phyloP scores from a whole-genome alignment of 305 asterid genomes.

The Fraxinus paxiana region DNA sequence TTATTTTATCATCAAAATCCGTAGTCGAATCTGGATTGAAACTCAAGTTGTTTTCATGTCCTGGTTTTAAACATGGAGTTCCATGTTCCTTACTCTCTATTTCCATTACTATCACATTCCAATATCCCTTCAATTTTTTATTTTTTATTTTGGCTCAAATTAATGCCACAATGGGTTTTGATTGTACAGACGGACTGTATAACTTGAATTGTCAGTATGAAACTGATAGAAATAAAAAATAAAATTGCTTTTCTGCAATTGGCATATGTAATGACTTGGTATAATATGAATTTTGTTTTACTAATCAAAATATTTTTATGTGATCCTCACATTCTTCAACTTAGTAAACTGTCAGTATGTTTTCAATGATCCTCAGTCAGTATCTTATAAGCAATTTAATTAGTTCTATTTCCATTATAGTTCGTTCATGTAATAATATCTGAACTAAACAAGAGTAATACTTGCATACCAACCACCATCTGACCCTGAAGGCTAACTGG shows the following conservation, averaged over 20 bases:
- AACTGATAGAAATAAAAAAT: background rate
- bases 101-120: background rate
- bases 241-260: background rate
- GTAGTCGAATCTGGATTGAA: background rate
- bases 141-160: background rate
- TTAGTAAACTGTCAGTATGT: background rate
- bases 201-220: background rate
- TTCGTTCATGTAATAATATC: background rate
- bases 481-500: background rate
- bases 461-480: background rate
- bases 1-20: background rate
- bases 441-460: background rate
- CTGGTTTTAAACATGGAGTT: slow-evolving; percentile 5
- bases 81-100: background rate
- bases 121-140: background rate
- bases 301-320: background rate
- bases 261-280: background rate
- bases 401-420: background rate
- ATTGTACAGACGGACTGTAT: background rate
- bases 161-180: background rate
- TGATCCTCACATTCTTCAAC: background rate
- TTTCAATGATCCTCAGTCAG: background rate
- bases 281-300: background rate
- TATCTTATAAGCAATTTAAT: background rate
- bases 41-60: background rate